These are phyloP conservation scores for Medicago ruthenica DNA, from an alignment of 306 rosid species.

Conservation along the genomic window DNA sequence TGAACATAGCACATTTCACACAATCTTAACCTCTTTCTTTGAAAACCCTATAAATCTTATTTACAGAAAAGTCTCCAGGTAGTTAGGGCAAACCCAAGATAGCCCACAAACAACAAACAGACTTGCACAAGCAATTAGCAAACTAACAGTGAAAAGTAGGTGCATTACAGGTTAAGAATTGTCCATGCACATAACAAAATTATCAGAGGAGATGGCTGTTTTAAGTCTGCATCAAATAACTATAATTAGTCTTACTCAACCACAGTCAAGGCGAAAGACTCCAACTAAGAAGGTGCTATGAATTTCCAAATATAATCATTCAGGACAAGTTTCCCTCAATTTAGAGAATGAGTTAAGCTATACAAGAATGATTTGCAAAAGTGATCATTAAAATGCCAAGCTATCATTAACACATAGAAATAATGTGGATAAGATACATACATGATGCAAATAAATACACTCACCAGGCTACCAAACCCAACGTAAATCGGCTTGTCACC, in stretches of 20 bases:
- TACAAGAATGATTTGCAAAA: no score
- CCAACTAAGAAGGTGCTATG: no score
- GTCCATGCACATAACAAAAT: no score
- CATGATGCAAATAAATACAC: conserved; percentile 43
- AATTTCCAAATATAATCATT: no score
- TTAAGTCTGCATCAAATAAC: not conserved
- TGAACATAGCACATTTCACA: not conserved
- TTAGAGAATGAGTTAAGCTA: no score
- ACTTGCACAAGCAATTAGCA: conserved; percentile 5
- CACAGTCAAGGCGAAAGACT: no score
- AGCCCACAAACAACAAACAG: not conserved
- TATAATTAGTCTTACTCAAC: no score
- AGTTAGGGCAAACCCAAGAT: conserved; percentile 3
- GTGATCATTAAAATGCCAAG: no score
- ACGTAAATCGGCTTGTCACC: conserved; percentile 92
- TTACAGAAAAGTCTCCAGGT: not conserved
- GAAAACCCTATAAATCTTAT: not conserved
- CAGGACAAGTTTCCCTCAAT: no score
- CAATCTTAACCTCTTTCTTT: not conserved
- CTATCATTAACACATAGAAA: conserved; percentile 30
- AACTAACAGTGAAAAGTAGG: not conserved
- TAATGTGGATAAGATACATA: conserved; percentile 13
- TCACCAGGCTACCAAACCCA: conserved; percentile 97
- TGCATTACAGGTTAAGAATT: not conserved
- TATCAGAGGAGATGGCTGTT: not conserved